These are phyloP conservation scores for Coriolopsis trogii DNA, from an alignment of 1,284 basidiomycete genomes.

Conservation along the genomic window DNA sequence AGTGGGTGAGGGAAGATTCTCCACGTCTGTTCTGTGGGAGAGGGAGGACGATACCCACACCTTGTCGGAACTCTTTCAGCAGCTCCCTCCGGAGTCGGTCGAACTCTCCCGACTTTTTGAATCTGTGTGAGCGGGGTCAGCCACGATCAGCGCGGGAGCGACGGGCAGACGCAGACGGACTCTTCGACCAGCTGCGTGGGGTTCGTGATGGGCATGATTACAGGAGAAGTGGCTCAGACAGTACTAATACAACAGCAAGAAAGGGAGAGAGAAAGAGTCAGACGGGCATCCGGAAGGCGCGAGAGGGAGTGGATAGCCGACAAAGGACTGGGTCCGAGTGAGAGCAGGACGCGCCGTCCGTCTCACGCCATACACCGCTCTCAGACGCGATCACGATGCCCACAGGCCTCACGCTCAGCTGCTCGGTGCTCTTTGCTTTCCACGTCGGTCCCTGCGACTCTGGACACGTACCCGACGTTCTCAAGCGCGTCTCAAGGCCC, in stretches of 20 bases:
- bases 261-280: background rate
- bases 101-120: slow-evolving; percentile 81
- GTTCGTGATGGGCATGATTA: slow-evolving; percentile 47
- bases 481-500: slow-evolving; percentile 4
- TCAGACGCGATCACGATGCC: slow-evolving; percentile 19
- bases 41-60: slow-evolving; percentile 47
- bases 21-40: slow-evolving; percentile 7
- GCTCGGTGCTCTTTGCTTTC: slow-evolving; percentile 1
- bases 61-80: slow-evolving; percentile 61
- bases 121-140: slow-evolving; percentile 43
- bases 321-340: slow-evolving; percentile 8
- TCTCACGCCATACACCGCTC: slow-evolving; percentile 20
- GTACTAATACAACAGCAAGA: slow-evolving; percentile 12
- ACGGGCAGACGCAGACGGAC: slow-evolving; percentile 36
- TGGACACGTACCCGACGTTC: slow-evolving; percentile 16
- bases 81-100: slow-evolving; percentile 71
- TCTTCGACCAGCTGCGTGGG: slow-evolving; percentile 63
- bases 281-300: slow-evolving; percentile 2
- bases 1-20: slow-evolving; percentile 14
- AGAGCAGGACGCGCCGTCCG: slow-evolving; percentile 18
- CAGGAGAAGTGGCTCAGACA: slow-evolving; percentile 12
- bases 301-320: background rate
- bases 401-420: slow-evolving; percentile 11
- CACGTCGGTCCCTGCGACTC: slow-evolving; percentile 15
- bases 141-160: background rate